Percentiles rank a stretch among this genome's conserved stretches.
phyloP scores from a whole-genome alignment of 1,139 yeast species.

The Candida sp. region DNA sequence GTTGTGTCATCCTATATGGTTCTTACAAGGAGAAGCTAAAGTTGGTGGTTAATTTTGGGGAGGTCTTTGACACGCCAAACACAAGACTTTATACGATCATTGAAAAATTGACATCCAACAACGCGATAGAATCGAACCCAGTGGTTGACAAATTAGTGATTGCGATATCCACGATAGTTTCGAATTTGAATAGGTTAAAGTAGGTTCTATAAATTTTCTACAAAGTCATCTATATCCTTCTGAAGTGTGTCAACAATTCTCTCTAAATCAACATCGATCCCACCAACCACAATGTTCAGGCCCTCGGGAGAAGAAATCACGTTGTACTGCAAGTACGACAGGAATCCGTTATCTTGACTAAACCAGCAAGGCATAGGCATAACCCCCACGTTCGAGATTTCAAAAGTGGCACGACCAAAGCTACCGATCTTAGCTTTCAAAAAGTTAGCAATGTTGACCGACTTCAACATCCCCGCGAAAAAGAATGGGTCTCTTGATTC shows the following conservation, averaged over 20 bases:
- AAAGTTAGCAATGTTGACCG: conserved; percentile 17
- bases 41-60: conserved; percentile 26
- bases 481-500: conserved; percentile 19
- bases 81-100: not conserved
- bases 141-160: conserved; percentile 1
- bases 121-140: conserved; percentile 1
- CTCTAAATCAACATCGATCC: conserved; percentile 13
- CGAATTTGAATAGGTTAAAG: not conserved
- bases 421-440: conserved; percentile 14
- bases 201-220: conserved; percentile 1
- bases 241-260: conserved; percentile 12
- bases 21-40: conserved; percentile 37
- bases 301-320: conserved; percentile 23
- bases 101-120: not conserved
- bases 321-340: conserved; percentile 23
- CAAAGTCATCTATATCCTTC: conserved; percentile 13
- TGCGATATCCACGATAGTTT: not conserved
- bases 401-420: conserved; percentile 20
- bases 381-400: conserved; percentile 33
- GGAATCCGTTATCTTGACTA: conserved; percentile 27
- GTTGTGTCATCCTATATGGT: conserved; percentile 32
- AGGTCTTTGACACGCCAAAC: conserved; percentile 16
- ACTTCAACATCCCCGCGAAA: conserved; percentile 22
- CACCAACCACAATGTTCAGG: conserved; percentile 24
- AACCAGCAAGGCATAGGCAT: conserved; percentile 22